These are phyloP conservation scores for Nannochloropsis salina DNA, from an alignment of 108 stramenopile species.

Conservation along the genomic window DNA sequence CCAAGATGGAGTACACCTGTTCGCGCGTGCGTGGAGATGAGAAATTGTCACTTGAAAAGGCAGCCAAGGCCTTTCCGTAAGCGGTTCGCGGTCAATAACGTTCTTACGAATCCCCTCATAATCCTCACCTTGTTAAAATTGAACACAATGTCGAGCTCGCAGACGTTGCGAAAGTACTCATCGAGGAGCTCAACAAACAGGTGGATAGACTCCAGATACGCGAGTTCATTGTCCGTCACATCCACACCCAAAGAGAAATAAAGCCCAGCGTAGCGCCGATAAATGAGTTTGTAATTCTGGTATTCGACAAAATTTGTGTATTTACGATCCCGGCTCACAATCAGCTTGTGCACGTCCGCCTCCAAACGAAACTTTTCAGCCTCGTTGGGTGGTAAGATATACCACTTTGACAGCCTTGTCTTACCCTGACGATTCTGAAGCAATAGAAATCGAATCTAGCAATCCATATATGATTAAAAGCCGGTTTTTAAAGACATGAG, in stretches of 20 bases:
- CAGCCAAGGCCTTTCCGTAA: not conserved
- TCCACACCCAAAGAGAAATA: conserved; percentile 98
- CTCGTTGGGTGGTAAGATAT: conserved; percentile 40
- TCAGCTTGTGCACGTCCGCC: conserved; percentile 90
- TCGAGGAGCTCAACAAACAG: conserved; percentile 96
- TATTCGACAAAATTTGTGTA: conserved; percentile 98
- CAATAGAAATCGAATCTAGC: conserved; percentile 93
- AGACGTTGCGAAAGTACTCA: conserved; percentile 62
- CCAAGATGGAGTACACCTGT: conserved; percentile 57
- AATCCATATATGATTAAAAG: no score
- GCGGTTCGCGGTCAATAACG: no score
- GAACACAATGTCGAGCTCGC: conserved; percentile 96
- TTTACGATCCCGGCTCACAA: conserved; percentile 89
- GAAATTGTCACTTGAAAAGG: not conserved
- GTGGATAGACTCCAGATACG: conserved; percentile 92
- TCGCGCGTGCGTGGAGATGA: not conserved
- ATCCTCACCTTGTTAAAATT: conserved; percentile 88
- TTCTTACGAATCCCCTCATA: conserved; percentile 42
- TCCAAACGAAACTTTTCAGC: conserved; percentile 89
- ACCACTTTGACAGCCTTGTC: conserved; percentile 97
- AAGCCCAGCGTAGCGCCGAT: conserved; percentile 95
- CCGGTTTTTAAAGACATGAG: no score
- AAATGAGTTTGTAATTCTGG: conserved; percentile 91
- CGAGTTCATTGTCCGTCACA: conserved; percentile 93
- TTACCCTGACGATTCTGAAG: conserved; percentile 99